Evolutionary conservation across 495 filamentous ascomycete genomes (phyloP).

Genomic region (Cairneyella variabilis): DNA sequence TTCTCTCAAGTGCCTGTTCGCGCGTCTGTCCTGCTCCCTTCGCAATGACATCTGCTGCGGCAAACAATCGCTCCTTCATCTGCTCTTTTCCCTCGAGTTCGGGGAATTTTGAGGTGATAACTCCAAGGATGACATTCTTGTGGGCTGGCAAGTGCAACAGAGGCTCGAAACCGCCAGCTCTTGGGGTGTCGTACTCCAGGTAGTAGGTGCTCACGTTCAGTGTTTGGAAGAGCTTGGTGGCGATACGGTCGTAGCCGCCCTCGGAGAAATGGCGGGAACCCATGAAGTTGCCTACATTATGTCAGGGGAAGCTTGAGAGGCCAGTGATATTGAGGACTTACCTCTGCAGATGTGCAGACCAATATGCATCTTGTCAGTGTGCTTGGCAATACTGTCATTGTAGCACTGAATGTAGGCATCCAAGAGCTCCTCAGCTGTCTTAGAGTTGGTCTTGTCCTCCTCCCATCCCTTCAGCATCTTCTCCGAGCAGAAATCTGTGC

Average conservation of each 20-base stretch:
- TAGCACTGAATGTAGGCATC: conserved; percentile 74
- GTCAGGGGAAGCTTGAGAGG: background rate
- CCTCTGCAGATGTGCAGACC: conserved; percentile 79
- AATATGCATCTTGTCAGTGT: conserved; percentile 64
- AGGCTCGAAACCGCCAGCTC: conserved; percentile 76
- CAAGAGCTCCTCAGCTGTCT: conserved; percentile 61
- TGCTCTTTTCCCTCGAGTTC: conserved; percentile 71
- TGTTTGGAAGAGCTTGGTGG: conserved; percentile 72
- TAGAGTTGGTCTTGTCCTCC: conserved; percentile 41
- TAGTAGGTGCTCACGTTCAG: conserved; percentile 78
- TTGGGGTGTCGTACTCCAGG: conserved; percentile 77
- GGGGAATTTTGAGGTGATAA: conserved; percentile 71
- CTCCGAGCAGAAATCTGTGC: conserved; percentile 76
- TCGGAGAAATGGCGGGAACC: conserved; percentile 73
- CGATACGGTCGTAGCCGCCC: conserved; percentile 77
- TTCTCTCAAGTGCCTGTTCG: conserved; percentile 63
- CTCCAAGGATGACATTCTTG: conserved; percentile 75
- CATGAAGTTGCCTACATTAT: conserved; percentile 59
- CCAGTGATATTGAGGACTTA: background rate
- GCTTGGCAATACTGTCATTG: conserved; percentile 64
- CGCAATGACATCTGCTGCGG: conserved; percentile 21
- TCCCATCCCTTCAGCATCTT: conserved; percentile 72
- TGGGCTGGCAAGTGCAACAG: conserved; percentile 65
- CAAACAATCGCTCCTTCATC: conserved; percentile 36
- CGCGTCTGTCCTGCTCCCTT: conserved; percentile 28